phyloP scores from a whole-genome alignment of 202 grass and related monocot species.

The Miscanthus sacchariflorus region DNA sequence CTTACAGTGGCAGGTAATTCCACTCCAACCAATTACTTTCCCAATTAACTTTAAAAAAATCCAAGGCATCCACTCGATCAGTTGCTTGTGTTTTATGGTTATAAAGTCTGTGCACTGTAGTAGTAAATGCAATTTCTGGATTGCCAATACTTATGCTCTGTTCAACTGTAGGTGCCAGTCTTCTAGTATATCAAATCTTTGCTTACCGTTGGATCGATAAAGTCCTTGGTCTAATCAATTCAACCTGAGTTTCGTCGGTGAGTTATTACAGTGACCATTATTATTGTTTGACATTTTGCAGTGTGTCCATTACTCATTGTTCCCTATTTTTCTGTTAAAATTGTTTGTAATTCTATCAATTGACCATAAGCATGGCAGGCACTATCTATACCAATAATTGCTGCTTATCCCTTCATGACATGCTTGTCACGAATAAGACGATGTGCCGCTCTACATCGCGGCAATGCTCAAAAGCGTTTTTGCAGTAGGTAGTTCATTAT shows the following conservation, averaged over 20 bases:
- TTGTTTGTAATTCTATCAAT: background rate
- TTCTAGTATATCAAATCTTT: constrained; percentile 77
- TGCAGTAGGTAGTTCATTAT: constrained; percentile 55
- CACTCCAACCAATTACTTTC: background rate
- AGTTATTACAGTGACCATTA: background rate
- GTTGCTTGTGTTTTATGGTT: background rate
- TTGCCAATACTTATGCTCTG: background rate
- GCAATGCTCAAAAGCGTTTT: constrained; percentile 81
- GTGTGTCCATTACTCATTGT: background rate
- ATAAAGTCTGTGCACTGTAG: background rate
- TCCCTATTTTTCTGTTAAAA: background rate
- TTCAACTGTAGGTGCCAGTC: constrained; percentile 53
- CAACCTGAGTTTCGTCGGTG: constrained; percentile 57
- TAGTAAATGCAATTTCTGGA: background rate
- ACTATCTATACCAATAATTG: constrained; percentile 76
- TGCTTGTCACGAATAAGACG: constrained; percentile 66
- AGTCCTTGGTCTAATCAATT: constrained; percentile 57
- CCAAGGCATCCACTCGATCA: background rate
- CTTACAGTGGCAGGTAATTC: constrained; percentile 61
- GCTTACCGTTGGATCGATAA: constrained; percentile 61
- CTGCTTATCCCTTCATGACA: constrained; percentile 84
- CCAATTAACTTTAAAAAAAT: background rate
- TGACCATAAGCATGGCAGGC: constrained; percentile 51
- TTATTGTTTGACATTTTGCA: background rate
- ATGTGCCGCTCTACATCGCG: constrained; percentile 59